Base-by-base conservation (phyloP, 768 basidiomycete genomes). In the Trichaptum fuscoviolaceum region DNA sequence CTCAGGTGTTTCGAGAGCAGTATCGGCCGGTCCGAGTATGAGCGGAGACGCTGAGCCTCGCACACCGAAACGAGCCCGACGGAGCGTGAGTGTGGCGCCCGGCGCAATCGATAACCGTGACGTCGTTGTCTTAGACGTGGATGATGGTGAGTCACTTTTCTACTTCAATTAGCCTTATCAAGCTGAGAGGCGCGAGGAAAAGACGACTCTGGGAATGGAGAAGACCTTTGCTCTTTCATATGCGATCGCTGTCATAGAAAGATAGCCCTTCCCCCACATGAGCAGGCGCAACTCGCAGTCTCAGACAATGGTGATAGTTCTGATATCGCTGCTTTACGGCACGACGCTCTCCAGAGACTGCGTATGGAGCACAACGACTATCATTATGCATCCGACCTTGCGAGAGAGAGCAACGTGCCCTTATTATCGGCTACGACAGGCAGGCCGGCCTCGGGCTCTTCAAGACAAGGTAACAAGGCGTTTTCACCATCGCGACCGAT, bases 341-440 rank as follows among this genome's bases (percentile, higher is more conserved):
- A 76, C 3, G 66, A 72, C 72, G 70, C 79, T 23, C 70, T 89
- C 42, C 78, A 75, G 7, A 76, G 76, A 67, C 72, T 85, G 65
- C 81, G 80, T 64, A 70, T 83, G 75, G 96, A 97, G 73, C 96
- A 98, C 71, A 83, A 86, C 36, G 96, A 97, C 76, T 97, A 87
- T 75, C 96, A 98, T 75, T 87, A 94, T 70, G 95, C 96, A 0
- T 82, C 88, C 71, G 90, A 93, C 65, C 73, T 98, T 63, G 83
- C 88, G 24, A 82, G 82, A 26, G 78, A 81, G 64, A 66, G 76
- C 63, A 74, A 73, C 61, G 71, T 69, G 35, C 59, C 68, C 70
- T 63, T 70, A 70, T 64, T 67, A 71, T 24, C 64, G 67, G 30
- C 69, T 66, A 64, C 70, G 69, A 72, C 64, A 79, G 76, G 70